Base-by-base conservation (phyloP, 2,329 filamentous ascomycete species). In the Aplosporella prunicola region DNA sequence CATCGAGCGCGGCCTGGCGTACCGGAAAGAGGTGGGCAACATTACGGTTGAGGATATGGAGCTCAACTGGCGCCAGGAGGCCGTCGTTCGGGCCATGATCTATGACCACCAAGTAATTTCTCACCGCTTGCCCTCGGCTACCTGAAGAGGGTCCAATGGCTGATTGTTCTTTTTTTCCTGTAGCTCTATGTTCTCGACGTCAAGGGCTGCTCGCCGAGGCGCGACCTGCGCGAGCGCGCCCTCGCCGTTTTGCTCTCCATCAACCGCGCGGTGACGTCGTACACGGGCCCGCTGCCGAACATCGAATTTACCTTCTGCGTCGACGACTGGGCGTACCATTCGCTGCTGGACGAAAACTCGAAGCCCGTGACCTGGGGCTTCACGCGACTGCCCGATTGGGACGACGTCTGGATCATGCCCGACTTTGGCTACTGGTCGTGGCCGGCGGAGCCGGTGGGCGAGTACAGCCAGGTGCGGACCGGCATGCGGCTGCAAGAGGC, bases 251-350 rank as follows among this genome's bases (percentile, higher is more conserved):
- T 76, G 1, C 65, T 72, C 49, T 68, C 72, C 45, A 61, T 77
- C 44, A 57, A 74, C 48, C 64, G 67, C 42, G 70, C 71, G 6
- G 51, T 76, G 9, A 46, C 68, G 20, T 69, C 73, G 9, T 64
- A 68, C 5, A 68, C 70, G 0, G 52, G 60, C 7, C 56, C 58
- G 1, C 45, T 71, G 3, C 70, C 71, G 5, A 60, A 74, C 50
- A 70, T 69, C 17, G 56, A 69, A 45, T 67, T 77, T 48, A 60
- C 68, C 28, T 60, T 76, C 45, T 66, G 66, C 49, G 63, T 75
- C 48, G 33, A 43, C 26, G 39, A 40, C n/a, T 31, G 38, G n/a
- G 38, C 38, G 5, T 40, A 40, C 18, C 35, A 35, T 22, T 31
- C 38, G 5, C 31, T 40, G 16, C 35, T 35, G 20, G 32, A 40